Evolutionary conservation across 257 asterid species (phyloP).

Genomic region (Salvia splendens): DNA sequence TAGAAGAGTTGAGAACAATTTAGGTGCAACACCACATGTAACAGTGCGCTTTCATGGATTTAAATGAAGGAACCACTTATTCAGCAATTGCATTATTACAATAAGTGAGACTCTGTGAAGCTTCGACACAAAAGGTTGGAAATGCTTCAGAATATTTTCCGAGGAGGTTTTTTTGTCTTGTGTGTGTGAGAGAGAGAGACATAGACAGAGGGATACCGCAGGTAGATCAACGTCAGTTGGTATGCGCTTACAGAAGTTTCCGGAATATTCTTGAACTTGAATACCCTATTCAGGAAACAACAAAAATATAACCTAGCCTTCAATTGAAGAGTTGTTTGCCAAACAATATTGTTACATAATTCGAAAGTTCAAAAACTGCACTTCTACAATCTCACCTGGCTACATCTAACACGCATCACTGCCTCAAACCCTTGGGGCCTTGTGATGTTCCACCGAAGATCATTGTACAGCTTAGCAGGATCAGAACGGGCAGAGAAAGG

Average conservation of each 20-base stretch:
- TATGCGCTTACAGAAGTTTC: constrained; percentile 93
- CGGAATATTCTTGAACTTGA: constrained; percentile 96
- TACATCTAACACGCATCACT: constrained; percentile 99
- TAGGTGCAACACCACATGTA: background rate
- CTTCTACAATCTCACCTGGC: constrained; percentile 64
- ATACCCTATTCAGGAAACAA: constrained; percentile 62
- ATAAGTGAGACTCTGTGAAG: background rate
- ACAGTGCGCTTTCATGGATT: constrained; percentile 17
- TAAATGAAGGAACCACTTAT: constrained; percentile 3
- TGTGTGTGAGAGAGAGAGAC: no score
- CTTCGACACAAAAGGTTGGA: constrained; percentile 11
- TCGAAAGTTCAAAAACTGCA: constrained; percentile 23
- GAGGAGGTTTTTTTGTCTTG: no score
- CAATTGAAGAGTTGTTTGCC: constrained; percentile 20
- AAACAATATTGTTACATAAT: constrained; percentile 15
- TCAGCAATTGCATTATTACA: constrained; percentile 7
- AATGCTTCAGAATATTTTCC: background rate
- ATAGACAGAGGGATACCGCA: constrained; percentile 49
- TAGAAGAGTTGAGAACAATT: background rate
- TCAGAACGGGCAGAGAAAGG: constrained; percentile 97
- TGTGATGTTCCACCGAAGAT: constrained; percentile 96
- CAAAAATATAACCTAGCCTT: constrained; percentile 10
- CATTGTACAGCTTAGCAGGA: constrained; percentile 91
- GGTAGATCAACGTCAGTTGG: constrained; percentile 99
- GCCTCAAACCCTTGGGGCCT: constrained; percentile 99